Percentiles rank a stretch among this genome's conserved stretches.
Conservation (phyloP, 1,139 yeast genomes). For the Debaryomycetaceae sp. region DNA sequence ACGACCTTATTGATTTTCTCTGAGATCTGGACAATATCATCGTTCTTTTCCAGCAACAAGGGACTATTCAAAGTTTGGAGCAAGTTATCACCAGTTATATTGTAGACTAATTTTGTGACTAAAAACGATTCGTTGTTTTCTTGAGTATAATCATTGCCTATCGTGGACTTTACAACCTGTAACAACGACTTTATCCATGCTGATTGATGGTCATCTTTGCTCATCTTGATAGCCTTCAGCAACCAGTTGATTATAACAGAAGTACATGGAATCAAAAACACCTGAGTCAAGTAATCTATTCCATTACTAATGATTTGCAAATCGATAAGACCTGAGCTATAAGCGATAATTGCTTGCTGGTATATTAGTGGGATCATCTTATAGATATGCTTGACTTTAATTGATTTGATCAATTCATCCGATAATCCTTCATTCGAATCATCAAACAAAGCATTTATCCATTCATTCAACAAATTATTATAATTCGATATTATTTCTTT, state of each 20-base stretch:
- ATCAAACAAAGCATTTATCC: conserved; percentile 81
- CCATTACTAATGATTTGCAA: conserved; percentile 35
- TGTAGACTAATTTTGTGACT: conserved; percentile 24
- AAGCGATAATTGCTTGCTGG: conserved; percentile 68
- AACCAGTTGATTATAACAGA: conserved; percentile 36
- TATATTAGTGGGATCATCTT: conserved; percentile 69
- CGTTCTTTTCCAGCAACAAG: not conserved
- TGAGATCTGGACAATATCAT: conserved; percentile 14
- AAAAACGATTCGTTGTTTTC: conserved; percentile 14
- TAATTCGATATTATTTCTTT: conserved; percentile 31
- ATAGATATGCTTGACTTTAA: conserved; percentile 66
- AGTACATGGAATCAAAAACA: conserved; percentile 39
- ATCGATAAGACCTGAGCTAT: conserved; percentile 49
- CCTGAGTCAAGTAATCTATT: conserved; percentile 43
- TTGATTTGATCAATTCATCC: conserved; percentile 70
- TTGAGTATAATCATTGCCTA: conserved; percentile 9
- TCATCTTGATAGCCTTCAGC: conserved; percentile 13
- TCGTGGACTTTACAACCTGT: conserved; percentile 24
- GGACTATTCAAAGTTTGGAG: conserved; percentile 13
- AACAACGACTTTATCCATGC: conserved; percentile 15
- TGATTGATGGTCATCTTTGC: conserved; percentile 8
- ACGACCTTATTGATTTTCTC: conserved; percentile 8
- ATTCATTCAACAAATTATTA: conserved; percentile 57
- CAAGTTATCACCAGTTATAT: conserved; percentile 20
- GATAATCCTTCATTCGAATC: conserved; percentile 74